Base-by-base conservation (phyloP, 768 basidiomycete species). In the Pleurotus pulmonarius region DNA sequence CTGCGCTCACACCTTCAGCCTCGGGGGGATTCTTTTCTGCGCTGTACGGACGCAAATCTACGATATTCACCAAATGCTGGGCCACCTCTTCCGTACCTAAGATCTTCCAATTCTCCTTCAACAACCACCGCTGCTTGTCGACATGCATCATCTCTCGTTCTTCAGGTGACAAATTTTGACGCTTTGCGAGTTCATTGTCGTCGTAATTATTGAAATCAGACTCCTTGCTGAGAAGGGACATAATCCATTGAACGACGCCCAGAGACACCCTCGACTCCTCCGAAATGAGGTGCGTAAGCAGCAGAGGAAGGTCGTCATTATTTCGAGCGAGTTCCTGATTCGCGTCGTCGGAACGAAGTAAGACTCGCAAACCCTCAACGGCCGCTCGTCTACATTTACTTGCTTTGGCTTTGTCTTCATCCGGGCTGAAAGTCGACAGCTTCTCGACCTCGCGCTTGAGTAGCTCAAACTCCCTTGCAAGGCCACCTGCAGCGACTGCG, bases 401-500 rank as follows among this genome's bases (percentile, higher is more conserved):
- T 22, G 38, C 20, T 7, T 20, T 39, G 2, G 6, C 39, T 7
- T 18, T 41, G 18, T 39, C 51, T 24, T 24, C 48, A 22, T 62
- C 63, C n/a, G 46, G 22, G 46, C 5, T 47, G 15, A 34, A 7
- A 49, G 43, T 34, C 29, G 29, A 34, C 6, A 52, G 45, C 7
- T 56, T 59, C 9, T 26, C 29, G n/a, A 45, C 20, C 25, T 56
- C 55, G 18, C 29, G 40, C 29, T 59, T 56, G 18, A 61, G 25
- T 5, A 64, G 43, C 4, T 43, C 44, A 24, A 49, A 37, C 15
- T 56, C 59, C 7, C 62, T 52, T 8, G 22, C 13, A 18, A 64
- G 44, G 15, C 47, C 65, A 43, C 59, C 65, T 11, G 61, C 65
- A 25, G 63, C 56, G 18, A 63, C 58, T 20, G 58, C 65, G n/a